These are phyloP conservation scores for Coemansia sp. DNA, from an alignment of 192 early-diverging fungal species.

Conservation along the genomic window DNA sequence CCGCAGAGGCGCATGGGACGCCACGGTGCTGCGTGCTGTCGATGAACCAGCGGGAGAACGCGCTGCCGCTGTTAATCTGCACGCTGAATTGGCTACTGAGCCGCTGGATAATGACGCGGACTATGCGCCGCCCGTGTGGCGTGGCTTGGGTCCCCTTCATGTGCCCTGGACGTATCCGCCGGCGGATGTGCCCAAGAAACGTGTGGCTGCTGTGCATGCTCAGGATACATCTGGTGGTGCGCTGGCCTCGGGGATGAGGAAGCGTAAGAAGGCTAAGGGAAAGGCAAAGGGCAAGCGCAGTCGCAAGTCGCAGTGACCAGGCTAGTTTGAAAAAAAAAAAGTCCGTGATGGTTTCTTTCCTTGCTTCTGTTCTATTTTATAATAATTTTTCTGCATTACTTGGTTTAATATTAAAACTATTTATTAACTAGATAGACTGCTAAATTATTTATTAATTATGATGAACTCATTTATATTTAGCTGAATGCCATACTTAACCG, in stretches of 20 bases:
- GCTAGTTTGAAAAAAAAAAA: too few relatives aligned
- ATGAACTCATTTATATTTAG: too few relatives aligned
- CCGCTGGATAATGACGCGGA: constrained; percentile 33
- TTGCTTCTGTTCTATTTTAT: too few relatives aligned
- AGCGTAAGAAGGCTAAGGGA: constrained; percentile 8
- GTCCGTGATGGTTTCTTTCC: too few relatives aligned
- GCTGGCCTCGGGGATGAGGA: neutral
- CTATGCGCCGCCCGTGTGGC: constrained; percentile 40
- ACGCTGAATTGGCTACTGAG: constrained; percentile 19
- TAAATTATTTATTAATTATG: too few relatives aligned
- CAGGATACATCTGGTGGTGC: too few relatives aligned
- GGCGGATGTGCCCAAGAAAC: constrained; percentile 13
- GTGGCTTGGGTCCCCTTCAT: constrained; percentile 18
- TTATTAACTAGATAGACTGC: too few relatives aligned
- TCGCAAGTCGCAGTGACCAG: too few relatives aligned
- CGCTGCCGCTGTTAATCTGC: constrained; percentile 5
- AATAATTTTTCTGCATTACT: too few relatives aligned
- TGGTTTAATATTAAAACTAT: too few relatives aligned
- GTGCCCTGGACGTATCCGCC: constrained; percentile 45
- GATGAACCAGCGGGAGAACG: constrained; percentile 5
- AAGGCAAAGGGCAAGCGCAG: neutral
- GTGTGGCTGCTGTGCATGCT: constrained; percentile 2
- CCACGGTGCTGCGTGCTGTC: constrained; percentile 38
- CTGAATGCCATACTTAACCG: too few relatives aligned
- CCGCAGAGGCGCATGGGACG: constrained; percentile 41